These are phyloP conservation scores for Haematococcus sp. DNA, from an alignment of 139 green algal genomes.

Conservation along the genomic window DNA sequence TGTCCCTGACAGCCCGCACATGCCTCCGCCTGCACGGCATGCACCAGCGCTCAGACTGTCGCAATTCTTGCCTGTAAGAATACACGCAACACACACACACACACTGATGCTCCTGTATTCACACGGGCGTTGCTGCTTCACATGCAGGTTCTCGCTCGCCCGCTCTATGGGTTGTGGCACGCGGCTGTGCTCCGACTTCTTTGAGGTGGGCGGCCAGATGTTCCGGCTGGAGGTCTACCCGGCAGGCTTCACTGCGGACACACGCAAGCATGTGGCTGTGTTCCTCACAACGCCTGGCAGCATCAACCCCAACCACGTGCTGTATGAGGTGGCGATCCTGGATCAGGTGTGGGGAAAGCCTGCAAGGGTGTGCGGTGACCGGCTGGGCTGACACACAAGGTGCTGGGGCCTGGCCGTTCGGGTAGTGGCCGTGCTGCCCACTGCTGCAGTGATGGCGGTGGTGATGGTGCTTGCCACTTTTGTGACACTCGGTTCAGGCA, in stretches of 20 bases:
- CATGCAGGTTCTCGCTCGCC: slow-evolving; percentile 43
- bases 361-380: not conserved
- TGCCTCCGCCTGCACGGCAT: not conserved
- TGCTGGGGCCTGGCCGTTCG: not conserved
- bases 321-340: slow-evolving; percentile 43
- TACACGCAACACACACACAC: too few relatives aligned
- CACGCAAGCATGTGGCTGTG: slow-evolving; percentile 27
- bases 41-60: not conserved
- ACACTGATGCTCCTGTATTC: not conserved
- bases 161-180: slow-evolving; percentile 41
- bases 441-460: too few relatives aligned
- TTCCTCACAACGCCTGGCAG: slow-evolving; percentile 46
- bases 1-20: not conserved
- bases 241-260: slow-evolving; percentile 28
- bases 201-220: slow-evolving; percentile 45
- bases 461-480: too few relatives aligned
- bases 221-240: slow-evolving; percentile 58
- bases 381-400: not conserved
- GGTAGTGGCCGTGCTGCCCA: not conserved
- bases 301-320: slow-evolving; percentile 30
- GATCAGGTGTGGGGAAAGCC: slow-evolving; percentile 46
- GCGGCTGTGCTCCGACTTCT: slow-evolving; percentile 47
- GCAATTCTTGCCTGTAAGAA: not conserved
- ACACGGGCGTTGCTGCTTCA: not conserved
- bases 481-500: too few relatives aligned